Conservation (phyloP, 2,329 filamentous ascomycete species). For the Samsoniella hepiali region DNA sequence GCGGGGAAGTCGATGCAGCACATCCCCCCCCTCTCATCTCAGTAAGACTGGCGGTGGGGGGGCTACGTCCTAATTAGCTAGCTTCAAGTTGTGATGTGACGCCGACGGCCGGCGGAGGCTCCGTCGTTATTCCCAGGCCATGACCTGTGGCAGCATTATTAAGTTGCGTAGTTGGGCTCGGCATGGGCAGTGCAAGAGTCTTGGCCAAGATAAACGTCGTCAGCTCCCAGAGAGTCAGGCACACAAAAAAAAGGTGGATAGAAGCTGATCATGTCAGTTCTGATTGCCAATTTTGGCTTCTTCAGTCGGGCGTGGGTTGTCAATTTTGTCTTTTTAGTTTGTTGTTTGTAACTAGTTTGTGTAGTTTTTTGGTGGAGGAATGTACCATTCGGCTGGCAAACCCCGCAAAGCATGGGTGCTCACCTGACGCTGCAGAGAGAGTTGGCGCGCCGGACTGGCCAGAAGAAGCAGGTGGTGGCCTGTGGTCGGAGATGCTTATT, state of each 20-base stretch:
- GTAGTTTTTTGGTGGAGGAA: background rate
- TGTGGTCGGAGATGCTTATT: background rate
- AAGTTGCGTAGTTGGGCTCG: too few relatives aligned
- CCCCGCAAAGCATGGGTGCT: background rate
- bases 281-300: background rate
- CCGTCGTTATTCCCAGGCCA: background rate
- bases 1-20: background rate
- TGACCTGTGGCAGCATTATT: too few relatives aligned
- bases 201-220: background rate
- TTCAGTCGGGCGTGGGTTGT: background rate
- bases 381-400: background rate
- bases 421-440: background rate
- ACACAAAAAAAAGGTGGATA: too few relatives aligned
- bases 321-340: background rate
- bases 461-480: constrained; percentile 4
- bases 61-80: background rate
- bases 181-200: constrained; percentile 2
- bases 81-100: too few relatives aligned
- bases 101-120: background rate
- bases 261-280: too few relatives aligned
- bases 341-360: background rate
- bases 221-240: background rate
- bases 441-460: background rate
- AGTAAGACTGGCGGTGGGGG: background rate
- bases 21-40: background rate